Evolutionary conservation across 73 alveolate genomes (phyloP), one percentile per base, ranked within the genome.

Genomic region (Paramecium octaurelia): DNA sequence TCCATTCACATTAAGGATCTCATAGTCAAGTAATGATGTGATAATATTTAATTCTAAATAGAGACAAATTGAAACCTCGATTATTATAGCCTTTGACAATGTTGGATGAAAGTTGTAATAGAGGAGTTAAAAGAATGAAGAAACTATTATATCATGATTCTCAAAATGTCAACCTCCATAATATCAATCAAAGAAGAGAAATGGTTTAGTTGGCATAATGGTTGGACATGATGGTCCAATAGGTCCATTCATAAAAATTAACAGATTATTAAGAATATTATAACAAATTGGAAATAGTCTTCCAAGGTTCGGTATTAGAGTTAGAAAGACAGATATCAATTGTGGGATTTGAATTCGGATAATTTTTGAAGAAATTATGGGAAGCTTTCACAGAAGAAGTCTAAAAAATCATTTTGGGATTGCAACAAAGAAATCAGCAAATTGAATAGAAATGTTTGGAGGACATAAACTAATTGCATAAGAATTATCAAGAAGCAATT

Each of bases 251-350:
- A 10, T 75, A 12, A 75, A 42, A 42, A 35, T 75, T 75, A 75
- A 75, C 88, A n/a, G 88, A 75, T 75, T 75, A 75, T 75, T 42
- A 75, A 36, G 88, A 75, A 38, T 75, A 75, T 75, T 75, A 75
- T 38, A 75, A 75, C 21, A 75, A 42, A 38, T 42, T 75, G 14
- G 88, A 75, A 42, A 18, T 75, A 29, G 60, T 75, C 6, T 75
- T 38, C n/a, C 20, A 42, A 23, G 88, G 88, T n/a, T 38, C 68
- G 0, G 68, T 75, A 0, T 38, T 75, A n/a, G 88, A 75, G 38
- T 38, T 75, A 11, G 88, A 75, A 75, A 75, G 88, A 38, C 16
- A 75, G 11, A 75, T 75, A 36, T 75, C 88, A 6, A 38, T 42
- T 3, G 58, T 75, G 4, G 88, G 88, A 11, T 75, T 38, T 75